Conservation (phyloP, 2,329 filamentous ascomycete genomes). For the Aspergillus oerlinghausenensis region DNA sequence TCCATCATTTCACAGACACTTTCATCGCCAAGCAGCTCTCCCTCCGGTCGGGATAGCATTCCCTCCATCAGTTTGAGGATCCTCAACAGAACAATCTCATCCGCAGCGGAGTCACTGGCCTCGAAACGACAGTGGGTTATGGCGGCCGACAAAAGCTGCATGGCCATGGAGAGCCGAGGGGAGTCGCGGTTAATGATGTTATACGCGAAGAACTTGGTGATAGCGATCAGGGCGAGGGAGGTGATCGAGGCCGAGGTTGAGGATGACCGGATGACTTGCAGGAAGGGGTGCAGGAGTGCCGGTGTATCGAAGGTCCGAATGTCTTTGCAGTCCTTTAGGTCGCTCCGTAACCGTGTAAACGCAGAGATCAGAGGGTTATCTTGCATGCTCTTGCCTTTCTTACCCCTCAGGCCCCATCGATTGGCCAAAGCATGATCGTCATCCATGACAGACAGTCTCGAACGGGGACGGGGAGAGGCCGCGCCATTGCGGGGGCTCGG, state of each 20-base stretch:
- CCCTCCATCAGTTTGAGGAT: conserved; percentile 98
- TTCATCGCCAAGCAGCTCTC: conserved; percentile 91
- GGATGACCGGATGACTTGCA: conserved; percentile 93
- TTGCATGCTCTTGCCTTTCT: conserved; percentile 95
- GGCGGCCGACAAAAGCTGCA: conserved; percentile 90
- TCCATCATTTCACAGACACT: conserved; percentile 99
- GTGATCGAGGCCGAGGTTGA: conserved; percentile 96
- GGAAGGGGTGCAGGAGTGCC: conserved; percentile 82
- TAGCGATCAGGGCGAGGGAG: conserved; percentile 84
- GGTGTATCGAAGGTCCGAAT: conserved; percentile 86
- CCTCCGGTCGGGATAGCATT: conserved; percentile 91
- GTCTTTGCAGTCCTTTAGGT: conserved; percentile 84
- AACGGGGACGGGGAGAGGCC: conserved; percentile 17
- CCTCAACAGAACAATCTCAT: conserved; percentile 90
- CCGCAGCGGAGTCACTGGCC: conserved; percentile 88
- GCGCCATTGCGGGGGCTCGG: conserved; percentile 28
- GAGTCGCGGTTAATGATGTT: conserved; percentile 80
- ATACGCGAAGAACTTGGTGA: conserved; percentile 95
- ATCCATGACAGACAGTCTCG: conserved; percentile 25
- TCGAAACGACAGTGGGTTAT: conserved; percentile 98
- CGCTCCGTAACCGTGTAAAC: conserved; percentile 82
- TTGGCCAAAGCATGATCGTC: conserved; percentile 58
- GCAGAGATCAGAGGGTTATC: conserved; percentile 95
- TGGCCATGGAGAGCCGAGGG: conserved; percentile 81
- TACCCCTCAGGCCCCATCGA: conserved; percentile 87